These are phyloP conservation scores for Mallotus repandus DNA, from an alignment of 441 rosid species.

Conservation along the genomic window DNA sequence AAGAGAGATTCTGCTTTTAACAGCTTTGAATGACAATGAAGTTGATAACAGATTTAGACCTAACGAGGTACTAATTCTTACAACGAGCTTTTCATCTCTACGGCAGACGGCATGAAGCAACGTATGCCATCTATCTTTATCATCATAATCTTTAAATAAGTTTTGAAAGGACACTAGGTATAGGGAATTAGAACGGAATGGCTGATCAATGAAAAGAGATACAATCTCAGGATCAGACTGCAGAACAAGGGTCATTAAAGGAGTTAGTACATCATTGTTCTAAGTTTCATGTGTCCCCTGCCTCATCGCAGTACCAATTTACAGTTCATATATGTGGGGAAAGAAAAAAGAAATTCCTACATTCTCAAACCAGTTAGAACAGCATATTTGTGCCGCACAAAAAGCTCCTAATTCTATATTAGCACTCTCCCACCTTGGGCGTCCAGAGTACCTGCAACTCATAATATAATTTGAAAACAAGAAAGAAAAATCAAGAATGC, in stretches of 20 bases:
- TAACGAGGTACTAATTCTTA: not conserved
- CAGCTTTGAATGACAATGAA: not conserved
- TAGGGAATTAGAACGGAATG: not conserved
- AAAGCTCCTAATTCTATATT: not conserved
- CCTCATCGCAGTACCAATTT: not conserved
- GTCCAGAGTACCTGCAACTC: not conserved
- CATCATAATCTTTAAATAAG: not conserved
- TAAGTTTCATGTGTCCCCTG: not conserved
- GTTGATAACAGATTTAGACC: not conserved
- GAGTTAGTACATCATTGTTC: not conserved
- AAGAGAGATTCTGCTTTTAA: not conserved
- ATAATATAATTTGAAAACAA: not conserved
- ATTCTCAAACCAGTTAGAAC: conserved; percentile 2
- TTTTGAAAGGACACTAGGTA: not conserved
- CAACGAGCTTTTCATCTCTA: not conserved
- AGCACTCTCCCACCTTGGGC: not conserved
- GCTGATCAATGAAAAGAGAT: not conserved
- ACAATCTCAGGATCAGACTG: not conserved
- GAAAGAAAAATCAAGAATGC: not conserved
- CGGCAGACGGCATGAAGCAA: not conserved
- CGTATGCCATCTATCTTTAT: not conserved
- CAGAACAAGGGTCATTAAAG: not conserved
- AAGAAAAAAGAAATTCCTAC: not conserved
- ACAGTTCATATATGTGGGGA: not conserved
- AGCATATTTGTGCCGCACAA: not conserved